Conservation (phyloP, 1,284 basidiomycete genomes). For the Tilletia caries region DNA sequence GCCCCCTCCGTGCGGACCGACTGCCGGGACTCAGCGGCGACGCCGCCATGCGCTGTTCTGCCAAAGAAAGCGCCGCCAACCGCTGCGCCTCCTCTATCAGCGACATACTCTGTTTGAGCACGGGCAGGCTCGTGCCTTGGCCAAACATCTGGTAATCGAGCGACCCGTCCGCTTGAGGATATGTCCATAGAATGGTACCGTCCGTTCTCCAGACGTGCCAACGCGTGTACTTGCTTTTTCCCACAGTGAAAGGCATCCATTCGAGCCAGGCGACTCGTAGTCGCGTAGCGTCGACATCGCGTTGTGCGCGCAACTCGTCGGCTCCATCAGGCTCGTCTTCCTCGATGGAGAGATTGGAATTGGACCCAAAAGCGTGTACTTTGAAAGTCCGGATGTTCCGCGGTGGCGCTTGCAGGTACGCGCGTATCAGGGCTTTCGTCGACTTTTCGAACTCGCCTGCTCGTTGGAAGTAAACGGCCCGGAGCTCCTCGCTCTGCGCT, state of each 20-base stretch:
- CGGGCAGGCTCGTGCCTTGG: constrained; percentile 35
- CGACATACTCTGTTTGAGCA: constrained; percentile 30
- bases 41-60: neutral
- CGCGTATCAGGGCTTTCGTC: constrained; percentile 31
- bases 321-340: constrained; percentile 25
- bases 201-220: constrained; percentile 30
- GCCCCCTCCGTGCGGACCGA: constrained; percentile 2
- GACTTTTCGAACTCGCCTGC: constrained; percentile 39
- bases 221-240: constrained; percentile 36
- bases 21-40: neutral
- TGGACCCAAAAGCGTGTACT: constrained; percentile 20
- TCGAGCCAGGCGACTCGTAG: constrained; percentile 44
- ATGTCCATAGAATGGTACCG: constrained; percentile 37
- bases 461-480: constrained; percentile 23
- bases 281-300: constrained; percentile 44
- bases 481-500: constrained; percentile 22
- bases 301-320: constrained; percentile 30
- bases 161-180: constrained; percentile 30
- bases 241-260: constrained; percentile 40
- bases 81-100: constrained; percentile 28
- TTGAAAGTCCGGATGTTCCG: constrained; percentile 13
- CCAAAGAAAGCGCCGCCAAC: neutral
- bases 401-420: constrained; percentile 19
- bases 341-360: constrained; percentile 12
- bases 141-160: constrained; percentile 39